A percentile compares a stretch with the other conserved stretches of the same genome.
These are phyloP conservation scores for Cucurbita argyrosperma DNA, from an alignment of 306 rosid genomes.

Conservation along the genomic window DNA sequence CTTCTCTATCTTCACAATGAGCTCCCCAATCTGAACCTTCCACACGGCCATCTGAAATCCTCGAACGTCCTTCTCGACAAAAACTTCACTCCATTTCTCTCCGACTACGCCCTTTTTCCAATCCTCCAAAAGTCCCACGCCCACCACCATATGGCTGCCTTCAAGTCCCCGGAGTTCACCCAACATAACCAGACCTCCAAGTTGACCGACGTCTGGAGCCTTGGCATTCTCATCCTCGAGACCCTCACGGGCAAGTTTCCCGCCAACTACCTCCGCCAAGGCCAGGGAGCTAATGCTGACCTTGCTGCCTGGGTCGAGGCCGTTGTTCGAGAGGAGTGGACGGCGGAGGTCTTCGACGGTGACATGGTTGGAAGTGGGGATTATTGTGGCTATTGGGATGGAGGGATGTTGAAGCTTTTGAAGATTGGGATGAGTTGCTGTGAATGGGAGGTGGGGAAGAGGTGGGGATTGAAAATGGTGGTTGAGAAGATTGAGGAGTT, in stretches of 20 bases:
- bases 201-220: constrained; percentile 82
- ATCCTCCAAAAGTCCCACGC: constrained; percentile 38
- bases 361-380: constrained; percentile 19
- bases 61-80: constrained; percentile 54
- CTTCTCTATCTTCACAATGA: constrained; percentile 42
- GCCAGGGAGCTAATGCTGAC: constrained; percentile 42
- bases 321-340: constrained; percentile 46
- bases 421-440: constrained; percentile 62
- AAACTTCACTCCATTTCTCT: constrained; percentile 24
- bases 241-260: constrained; percentile 51
- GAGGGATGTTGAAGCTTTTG: constrained; percentile 59
- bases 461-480: constrained; percentile 51
- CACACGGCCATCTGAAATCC: constrained; percentile 85
- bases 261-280: constrained; percentile 37
- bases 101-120: constrained; percentile 44
- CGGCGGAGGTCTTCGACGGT: constrained; percentile 38
- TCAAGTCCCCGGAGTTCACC: constrained; percentile 57
- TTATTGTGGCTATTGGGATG: constrained; percentile 12
- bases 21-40: constrained; percentile 20
- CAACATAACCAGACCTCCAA: constrained; percentile 54
- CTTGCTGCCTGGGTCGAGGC: constrained; percentile 47
- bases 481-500: constrained; percentile 45
- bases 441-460: constrained; percentile 48
- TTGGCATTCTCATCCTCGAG: constrained; percentile 68
- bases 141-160: constrained; percentile 44